Conservation (phyloP, 1,139 yeast species). For the Saccharomyces hybrid region DNA sequence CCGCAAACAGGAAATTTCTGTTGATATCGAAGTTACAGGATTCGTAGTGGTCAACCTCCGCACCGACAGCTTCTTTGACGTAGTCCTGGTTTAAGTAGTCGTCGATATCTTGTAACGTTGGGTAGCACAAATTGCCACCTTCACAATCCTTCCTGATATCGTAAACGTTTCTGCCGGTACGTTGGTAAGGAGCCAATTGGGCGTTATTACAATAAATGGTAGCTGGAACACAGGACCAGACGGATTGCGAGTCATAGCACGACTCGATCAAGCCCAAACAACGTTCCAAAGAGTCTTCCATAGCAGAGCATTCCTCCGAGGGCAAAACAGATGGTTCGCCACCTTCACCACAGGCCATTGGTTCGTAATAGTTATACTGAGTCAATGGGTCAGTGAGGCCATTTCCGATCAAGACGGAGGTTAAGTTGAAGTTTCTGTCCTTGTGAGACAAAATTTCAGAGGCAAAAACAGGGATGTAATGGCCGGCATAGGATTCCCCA, state of each 20-base stretch:
- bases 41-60: slow-evolving; percentile 76
- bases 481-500: slow-evolving; percentile 99
- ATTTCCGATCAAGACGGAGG: slow-evolving; percentile 89
- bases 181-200: slow-evolving; percentile 78
- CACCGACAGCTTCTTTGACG: slow-evolving; percentile 80
- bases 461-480: slow-evolving; percentile 91
- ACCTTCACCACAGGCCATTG: slow-evolving; percentile 97
- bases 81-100: slow-evolving; percentile 58
- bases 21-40: slow-evolving; percentile 82
- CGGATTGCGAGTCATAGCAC: slow-evolving; percentile 72
- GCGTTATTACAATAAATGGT: slow-evolving; percentile 84
- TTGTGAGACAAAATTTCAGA: slow-evolving; percentile 70
- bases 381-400: slow-evolving; percentile 90
- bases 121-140: slow-evolving; percentile 69
- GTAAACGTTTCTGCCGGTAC: slow-evolving; percentile 87
- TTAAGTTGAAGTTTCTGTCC: slow-evolving; percentile 76
- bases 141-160: slow-evolving; percentile 87
- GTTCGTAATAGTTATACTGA: slow-evolving; percentile 83
- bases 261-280: slow-evolving; percentile 72
- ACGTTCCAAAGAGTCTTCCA: slow-evolving; percentile 69
- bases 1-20: slow-evolving; percentile 75
- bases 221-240: slow-evolving; percentile 92
- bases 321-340: slow-evolving; percentile 76
- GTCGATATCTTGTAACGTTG: slow-evolving; percentile 57
- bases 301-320: slow-evolving; percentile 63